Base-by-base conservation (phyloP, 331 rosid species). In the Spiraea crenata region DNA sequence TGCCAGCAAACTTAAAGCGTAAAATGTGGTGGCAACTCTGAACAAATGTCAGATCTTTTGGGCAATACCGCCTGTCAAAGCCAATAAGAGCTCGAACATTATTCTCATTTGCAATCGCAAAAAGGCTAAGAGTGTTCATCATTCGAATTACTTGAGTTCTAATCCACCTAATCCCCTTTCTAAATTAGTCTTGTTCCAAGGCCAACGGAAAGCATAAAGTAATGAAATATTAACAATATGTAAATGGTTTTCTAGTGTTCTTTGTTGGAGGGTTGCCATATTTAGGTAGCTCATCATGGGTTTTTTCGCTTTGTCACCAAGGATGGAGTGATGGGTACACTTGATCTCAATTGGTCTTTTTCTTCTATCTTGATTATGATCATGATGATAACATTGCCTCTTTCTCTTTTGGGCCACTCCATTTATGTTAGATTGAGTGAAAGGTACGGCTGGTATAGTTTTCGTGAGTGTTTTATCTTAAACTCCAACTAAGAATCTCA, bases 391-490 rank as follows among this genome's bases (percentile, higher is more conserved):
- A 72, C 75, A 37, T 62, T 62, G 75, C 71, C 50, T 77, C 55
- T 68, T 65, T 82, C 55, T 35, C 17, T 74, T 79, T 58, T 65
- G 80, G 75, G 59, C 60, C 49, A 55, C 71, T 70, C 44, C 52
- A 46, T 7, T 59, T 55, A 74, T 64, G 45, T 75, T 67, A 55
- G 75, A 79, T 79, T 63, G 86, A 79, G 85, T 85, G 70, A 69
- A 76, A 73, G 70, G 46, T 75, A 83, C 71, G 83, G 73, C 57
- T 85, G 70, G 73, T 58, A 73, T 52, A 54, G 61, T 39, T 57
- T 13, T 0, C n/a, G n/a, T 5, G 16, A 39, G n/a, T 63, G 45
- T 3, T 40, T 57, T 49, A 7, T 55, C 55, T 13, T 55, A 3
- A 42, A 31, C 47, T 41, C 51, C 64, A 54, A 20, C 62, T 7